phyloP scores from a whole-genome alignment of 2,329 filamentous ascomycete genomes.

The Aspergillus aculeatinus region DNA sequence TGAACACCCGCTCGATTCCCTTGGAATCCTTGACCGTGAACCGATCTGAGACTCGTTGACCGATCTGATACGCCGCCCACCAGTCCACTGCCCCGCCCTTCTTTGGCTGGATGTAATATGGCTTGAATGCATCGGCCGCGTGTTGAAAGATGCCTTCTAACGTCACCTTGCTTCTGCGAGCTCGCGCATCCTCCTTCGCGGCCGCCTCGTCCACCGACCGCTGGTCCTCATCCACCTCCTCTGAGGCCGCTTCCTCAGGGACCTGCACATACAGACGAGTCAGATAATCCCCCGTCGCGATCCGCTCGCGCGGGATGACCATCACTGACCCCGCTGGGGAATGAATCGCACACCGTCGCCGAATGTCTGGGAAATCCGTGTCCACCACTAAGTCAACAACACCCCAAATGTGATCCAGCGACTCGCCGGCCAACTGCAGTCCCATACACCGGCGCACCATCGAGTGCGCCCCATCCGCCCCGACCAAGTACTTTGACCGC shows the following conservation, averaged over 20 bases:
- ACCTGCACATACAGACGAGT: conserved; percentile 64
- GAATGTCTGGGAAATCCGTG: conserved; percentile 75
- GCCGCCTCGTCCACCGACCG: conserved; percentile 10
- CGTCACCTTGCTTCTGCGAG: conserved; percentile 63
- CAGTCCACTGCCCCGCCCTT: conserved; percentile 62
- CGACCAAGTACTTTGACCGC: conserved; percentile 68
- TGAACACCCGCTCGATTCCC: conserved; percentile 69
- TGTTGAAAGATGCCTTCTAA: conserved; percentile 63
- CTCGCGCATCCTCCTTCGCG: conserved; percentile 60
- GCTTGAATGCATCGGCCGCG: conserved; percentile 64
- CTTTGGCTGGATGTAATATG: conserved; percentile 64
- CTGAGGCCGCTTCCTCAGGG: conserved; percentile 31
- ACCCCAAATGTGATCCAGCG: conserved; percentile 70
- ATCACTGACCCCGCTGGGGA: conserved; percentile 73
- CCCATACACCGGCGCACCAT: conserved; percentile 59
- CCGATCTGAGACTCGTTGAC: conserved; percentile 58
- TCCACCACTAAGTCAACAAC: conserved; percentile 72
- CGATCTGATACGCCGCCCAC: conserved; percentile 76
- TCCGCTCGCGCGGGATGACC: conserved; percentile 71
- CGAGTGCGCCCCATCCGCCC: conserved; percentile 69
- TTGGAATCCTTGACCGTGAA: conserved; percentile 61
- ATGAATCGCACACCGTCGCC: conserved; percentile 76
- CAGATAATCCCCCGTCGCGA: conserved; percentile 62
- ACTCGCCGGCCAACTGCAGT: conserved; percentile 61
- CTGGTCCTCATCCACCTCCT: conserved; percentile 21